A percentile compares a stretch with the other conserved stretches of the same genome.
phyloP scores from a whole-genome alignment of 2,329 filamentous ascomycete genomes.

The Cladophialophora immunda region DNA sequence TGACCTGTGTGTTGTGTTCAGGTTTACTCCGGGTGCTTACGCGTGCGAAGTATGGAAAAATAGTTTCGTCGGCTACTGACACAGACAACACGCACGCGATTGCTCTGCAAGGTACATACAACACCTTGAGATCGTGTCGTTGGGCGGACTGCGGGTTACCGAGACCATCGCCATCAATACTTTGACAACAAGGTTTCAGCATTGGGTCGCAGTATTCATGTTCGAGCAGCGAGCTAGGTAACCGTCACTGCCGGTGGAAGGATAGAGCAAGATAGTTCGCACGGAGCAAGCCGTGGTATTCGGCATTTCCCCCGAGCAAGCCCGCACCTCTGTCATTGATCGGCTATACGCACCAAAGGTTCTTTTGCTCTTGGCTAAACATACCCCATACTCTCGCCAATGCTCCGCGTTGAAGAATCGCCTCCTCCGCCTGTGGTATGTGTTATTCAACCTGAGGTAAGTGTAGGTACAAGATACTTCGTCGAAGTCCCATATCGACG shows the following conservation, averaged over 20 bases:
- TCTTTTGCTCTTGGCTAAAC: too few relatives aligned
- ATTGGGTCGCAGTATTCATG: not conserved
- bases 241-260: not conserved
- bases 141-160: not conserved
- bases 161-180: not conserved
- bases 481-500: too few relatives aligned
- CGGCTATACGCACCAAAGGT: too few relatives aligned
- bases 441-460: too few relatives aligned
- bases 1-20: not conserved
- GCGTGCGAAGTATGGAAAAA: not conserved
- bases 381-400: too few relatives aligned
- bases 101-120: not conserved
- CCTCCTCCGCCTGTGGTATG: too few relatives aligned
- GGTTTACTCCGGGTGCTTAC: not conserved
- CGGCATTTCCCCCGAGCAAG: too few relatives aligned
- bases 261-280: not conserved
- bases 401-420: too few relatives aligned
- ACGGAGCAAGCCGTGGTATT: too few relatives aligned
- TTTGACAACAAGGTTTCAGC: not conserved
- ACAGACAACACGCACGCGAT: not conserved
- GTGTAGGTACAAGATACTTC: too few relatives aligned
- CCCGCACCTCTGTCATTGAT: too few relatives aligned
- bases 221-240: slow-evolving; percentile 1
- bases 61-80: not conserved
- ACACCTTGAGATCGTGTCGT: not conserved